Conservation (phyloP, 495 filamentous ascomycete genomes). For the Clavariopsis aquatica region DNA sequence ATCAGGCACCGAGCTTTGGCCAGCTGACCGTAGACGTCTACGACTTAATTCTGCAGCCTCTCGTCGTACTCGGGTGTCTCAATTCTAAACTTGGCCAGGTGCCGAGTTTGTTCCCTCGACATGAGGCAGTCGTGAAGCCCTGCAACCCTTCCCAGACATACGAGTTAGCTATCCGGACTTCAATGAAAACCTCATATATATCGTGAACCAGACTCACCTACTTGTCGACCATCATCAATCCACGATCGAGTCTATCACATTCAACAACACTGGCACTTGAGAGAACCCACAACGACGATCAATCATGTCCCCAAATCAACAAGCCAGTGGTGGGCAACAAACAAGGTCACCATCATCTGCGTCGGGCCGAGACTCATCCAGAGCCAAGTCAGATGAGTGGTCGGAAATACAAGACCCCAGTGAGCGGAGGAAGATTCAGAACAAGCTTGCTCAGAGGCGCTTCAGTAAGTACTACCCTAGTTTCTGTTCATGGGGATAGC, state of each 20-base stretch:
- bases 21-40: constrained; percentile 27
- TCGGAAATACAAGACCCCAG: constrained; percentile 42
- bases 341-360: constrained; percentile 17
- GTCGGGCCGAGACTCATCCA: constrained; percentile 29
- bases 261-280: not conserved
- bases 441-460: constrained; percentile 47
- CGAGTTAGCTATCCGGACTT: constrained; percentile 4
- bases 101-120: constrained; percentile 22
- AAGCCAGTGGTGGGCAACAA: constrained; percentile 21
- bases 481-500: too few species aligned
- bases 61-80: constrained; percentile 23
- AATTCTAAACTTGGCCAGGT: constrained; percentile 33
- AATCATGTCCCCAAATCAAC: constrained; percentile 33
- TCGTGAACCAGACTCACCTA: not conserved
- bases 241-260: not conserved
- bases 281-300: not conserved
- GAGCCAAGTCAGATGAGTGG: constrained; percentile 43
- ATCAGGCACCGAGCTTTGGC: constrained; percentile 20
- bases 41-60: constrained; percentile 22
- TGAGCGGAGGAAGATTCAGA: constrained; percentile 48
- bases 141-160: constrained; percentile 14
- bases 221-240: not conserved
- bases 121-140: constrained; percentile 33
- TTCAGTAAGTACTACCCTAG: constrained; percentile 41
- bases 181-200: constrained; percentile 19